A percentile compares a stretch with the other conserved stretches of the same genome.
These are phyloP conservation scores for Leptographium wingfieldii DNA, from an alignment of 2,329 filamentous ascomycete species.

Conservation along the genomic window DNA sequence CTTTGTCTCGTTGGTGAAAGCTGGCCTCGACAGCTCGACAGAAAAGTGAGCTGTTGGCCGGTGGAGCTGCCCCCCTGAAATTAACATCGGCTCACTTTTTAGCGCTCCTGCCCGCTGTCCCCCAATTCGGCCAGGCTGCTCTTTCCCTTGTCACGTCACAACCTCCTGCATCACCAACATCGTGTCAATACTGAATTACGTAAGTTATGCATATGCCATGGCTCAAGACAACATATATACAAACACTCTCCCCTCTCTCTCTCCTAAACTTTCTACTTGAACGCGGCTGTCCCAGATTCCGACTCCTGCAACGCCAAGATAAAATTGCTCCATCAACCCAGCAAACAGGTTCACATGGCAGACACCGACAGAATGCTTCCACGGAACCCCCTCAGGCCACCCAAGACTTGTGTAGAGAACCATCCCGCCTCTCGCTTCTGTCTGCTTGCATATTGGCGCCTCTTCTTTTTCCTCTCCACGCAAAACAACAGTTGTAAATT, in stretches of 20 bases:
- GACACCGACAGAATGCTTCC: neutral
- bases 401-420: neutral
- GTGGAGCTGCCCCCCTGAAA: neutral
- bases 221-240: conserved; percentile 1
- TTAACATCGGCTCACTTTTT: neutral
- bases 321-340: neutral
- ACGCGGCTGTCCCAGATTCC: neutral
- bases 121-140: neutral
- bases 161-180: neutral
- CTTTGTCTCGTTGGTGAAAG: neutral
- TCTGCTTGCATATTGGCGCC: neutral
- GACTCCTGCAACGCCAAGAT: neutral
- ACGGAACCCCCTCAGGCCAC: neutral
- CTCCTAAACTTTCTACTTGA: neutral
- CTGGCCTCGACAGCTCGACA: neutral
- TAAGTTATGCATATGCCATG: neutral
- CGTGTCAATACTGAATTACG: neutral
- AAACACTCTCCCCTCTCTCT: neutral
- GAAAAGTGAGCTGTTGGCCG: neutral
- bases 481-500: neutral
- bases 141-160: neutral
- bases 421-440: neutral
- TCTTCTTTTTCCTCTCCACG: neutral
- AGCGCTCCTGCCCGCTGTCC: neutral
- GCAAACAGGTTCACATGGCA: neutral